These are phyloP conservation scores for Colletotrichum tabaci DNA, from an alignment of 2,329 filamentous ascomycete species.

Conservation along the genomic window DNA sequence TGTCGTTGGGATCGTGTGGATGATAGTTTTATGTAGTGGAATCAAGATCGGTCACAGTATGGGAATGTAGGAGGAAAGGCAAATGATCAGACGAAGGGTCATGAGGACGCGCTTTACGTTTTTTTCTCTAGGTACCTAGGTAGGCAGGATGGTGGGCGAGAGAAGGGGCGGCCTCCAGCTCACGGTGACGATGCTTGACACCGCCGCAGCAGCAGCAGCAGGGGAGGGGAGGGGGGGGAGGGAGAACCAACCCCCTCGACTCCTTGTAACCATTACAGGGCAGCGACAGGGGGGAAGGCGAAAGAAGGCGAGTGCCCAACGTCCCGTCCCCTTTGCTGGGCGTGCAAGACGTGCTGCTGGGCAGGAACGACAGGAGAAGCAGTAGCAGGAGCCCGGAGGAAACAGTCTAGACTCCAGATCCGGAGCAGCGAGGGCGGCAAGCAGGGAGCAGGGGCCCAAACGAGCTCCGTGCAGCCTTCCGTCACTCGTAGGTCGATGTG, in stretches of 20 bases:
- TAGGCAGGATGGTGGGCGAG: background rate
- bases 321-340: background rate
- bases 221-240: background rate
- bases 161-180: slow-evolving; percentile 29
- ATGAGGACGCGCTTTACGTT: slow-evolving; percentile 37
- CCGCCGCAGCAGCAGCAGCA: background rate
- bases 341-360: background rate
- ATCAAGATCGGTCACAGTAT: slow-evolving; percentile 11
- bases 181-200: slow-evolving; percentile 37
- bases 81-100: slow-evolving; percentile 39
- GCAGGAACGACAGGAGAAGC: slow-evolving; percentile 11
- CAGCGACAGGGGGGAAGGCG: background rate
- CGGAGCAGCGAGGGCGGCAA: slow-evolving; percentile 11
- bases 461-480: slow-evolving; percentile 16
- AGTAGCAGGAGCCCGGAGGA: background rate
- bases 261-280: background rate
- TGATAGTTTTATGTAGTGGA: slow-evolving; percentile 35
- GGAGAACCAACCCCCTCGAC: too few species aligned
- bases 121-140: slow-evolving; percentile 25
- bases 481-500: background rate
- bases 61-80: slow-evolving; percentile 16
- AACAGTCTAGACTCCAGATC: slow-evolving; percentile 3
- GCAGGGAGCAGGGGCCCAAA: slow-evolving; percentile 32
- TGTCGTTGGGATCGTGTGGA: background rate
- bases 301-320: slow-evolving; percentile 1